Evolutionary conservation across 78 protist genomes (phyloP).

Genomic region (Emiliania huxleyi): DNA sequence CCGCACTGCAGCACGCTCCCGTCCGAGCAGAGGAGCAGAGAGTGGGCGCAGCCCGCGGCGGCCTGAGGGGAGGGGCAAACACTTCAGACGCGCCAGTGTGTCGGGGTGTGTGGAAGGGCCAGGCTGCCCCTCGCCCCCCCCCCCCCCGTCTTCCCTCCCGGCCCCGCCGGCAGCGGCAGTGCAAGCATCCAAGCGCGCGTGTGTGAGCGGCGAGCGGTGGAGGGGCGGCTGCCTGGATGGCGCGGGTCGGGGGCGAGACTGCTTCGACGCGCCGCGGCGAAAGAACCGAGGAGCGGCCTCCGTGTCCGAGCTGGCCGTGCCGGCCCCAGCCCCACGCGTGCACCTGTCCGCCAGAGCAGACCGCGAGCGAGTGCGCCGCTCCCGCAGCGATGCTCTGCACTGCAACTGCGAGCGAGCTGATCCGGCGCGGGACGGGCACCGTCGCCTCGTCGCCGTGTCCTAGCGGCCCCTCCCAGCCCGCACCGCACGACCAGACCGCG

Average conservation of each 20-base stretch:
- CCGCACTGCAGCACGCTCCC: too few relatives aligned
- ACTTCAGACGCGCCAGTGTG: too few relatives aligned
- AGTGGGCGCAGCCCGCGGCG: too few relatives aligned
- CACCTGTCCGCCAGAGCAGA: not conserved
- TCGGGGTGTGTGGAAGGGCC: too few relatives aligned
- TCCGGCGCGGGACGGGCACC: not conserved
- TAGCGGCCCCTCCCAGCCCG: not conserved
- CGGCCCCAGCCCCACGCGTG: not conserved
- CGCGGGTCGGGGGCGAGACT: not conserved
- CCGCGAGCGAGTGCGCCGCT: not conserved
- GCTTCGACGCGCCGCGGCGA: not conserved
- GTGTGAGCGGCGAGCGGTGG: too few relatives aligned
- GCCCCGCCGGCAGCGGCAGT: too few relatives aligned
- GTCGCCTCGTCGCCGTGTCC: not conserved
- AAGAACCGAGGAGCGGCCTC: not conserved
- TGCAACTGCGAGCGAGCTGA: not conserved
- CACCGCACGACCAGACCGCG: not conserved
- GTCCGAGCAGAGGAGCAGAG: too few relatives aligned
- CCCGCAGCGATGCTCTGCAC: not conserved
- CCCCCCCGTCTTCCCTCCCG: too few relatives aligned
- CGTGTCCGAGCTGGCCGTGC: not conserved
- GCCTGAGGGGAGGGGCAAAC: too few relatives aligned
- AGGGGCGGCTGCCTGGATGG: too few relatives aligned
- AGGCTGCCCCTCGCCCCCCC: too few relatives aligned
- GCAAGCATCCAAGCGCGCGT: too few relatives aligned